A percentile compares a stretch with the other conserved stretches of the same genome.
These are phyloP conservation scores for Scalesia atractyloides DNA, from an alignment of 129 eudicot genomes.

Conservation along the genomic window DNA sequence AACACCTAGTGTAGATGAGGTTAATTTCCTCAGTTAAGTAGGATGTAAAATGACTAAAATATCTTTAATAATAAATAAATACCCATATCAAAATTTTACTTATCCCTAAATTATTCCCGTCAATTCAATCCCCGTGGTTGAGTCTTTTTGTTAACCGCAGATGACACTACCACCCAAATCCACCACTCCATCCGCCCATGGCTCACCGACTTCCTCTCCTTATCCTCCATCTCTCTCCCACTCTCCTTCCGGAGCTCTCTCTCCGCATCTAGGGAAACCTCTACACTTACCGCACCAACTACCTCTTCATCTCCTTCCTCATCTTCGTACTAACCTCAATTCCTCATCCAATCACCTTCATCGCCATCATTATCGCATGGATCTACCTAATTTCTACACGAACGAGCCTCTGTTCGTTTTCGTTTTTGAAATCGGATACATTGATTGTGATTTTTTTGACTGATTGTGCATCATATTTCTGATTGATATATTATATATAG, in stretches of 20 bases:
- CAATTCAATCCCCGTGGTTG: neutral
- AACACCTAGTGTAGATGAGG: too few species aligned
- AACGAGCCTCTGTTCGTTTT: too few species aligned
- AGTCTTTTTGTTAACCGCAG: neutral
- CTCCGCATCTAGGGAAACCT: slow-evolving; percentile 54
- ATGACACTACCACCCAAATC: slow-evolving; percentile 29
- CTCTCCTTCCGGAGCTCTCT: slow-evolving; percentile 55
- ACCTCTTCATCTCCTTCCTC: slow-evolving; percentile 39
- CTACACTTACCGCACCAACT: slow-evolving; percentile 51
- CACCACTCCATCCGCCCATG: slow-evolving; percentile 60
- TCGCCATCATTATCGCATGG: slow-evolving; percentile 17
- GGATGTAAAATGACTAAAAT: too few species aligned
- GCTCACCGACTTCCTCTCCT: slow-evolving; percentile 44
- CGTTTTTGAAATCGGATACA: too few species aligned
- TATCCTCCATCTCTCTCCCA: slow-evolving; percentile 52
- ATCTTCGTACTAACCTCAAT: slow-evolving; percentile 49
- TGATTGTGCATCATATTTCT: too few species aligned
- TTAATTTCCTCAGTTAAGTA: too few species aligned
- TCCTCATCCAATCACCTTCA: slow-evolving; percentile 48
- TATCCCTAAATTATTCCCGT: neutral
- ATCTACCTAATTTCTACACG: too few species aligned
- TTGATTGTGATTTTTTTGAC: too few species aligned
- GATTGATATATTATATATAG: too few species aligned
- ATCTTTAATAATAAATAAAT: too few species aligned
- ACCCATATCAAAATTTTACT: too few species aligned